These are phyloP conservation scores for Escallonia herrerae DNA, from an alignment of 129 eudicot species.

Conservation along the genomic window DNA sequence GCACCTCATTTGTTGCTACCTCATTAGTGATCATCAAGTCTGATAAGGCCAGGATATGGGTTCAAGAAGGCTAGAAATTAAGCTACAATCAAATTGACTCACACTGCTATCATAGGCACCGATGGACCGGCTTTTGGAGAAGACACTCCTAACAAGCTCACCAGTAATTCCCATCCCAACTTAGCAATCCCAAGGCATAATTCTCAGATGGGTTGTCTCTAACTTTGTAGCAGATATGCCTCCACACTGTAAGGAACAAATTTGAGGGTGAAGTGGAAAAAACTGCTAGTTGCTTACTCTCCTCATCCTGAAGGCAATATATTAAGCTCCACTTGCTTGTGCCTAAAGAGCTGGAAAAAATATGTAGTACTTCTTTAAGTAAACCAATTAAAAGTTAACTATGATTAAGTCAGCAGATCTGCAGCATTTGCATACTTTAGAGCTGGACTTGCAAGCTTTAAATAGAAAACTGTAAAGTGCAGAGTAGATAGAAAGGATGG, in stretches of 20 bases:
- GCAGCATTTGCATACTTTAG: slow-evolving; percentile 39
- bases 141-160: slow-evolving; percentile 65
- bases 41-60: too few relatives aligned
- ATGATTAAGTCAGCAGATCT: slow-evolving; percentile 24
- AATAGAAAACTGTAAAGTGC: slow-evolving; percentile 29
- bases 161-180: slow-evolving; percentile 73
- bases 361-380: slow-evolving; percentile 5
- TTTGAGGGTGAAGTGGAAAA: not conserved
- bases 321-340: slow-evolving; percentile 26
- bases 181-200: slow-evolving; percentile 21
- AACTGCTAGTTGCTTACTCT: slow-evolving; percentile 1
- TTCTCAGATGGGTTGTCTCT: slow-evolving; percentile 13
- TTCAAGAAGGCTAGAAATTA: not conserved
- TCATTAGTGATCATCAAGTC: not conserved
- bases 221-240: slow-evolving; percentile 15
- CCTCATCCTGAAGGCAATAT: not conserved
- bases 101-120: slow-evolving; percentile 40
- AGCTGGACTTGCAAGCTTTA: slow-evolving; percentile 9
- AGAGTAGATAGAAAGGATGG: slow-evolving; percentile 33
- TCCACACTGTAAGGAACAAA: slow-evolving; percentile 16
- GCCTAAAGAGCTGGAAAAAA: not conserved
- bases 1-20: too few relatives aligned
- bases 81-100: not conserved
- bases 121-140: slow-evolving; percentile 50
- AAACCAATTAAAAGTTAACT: slow-evolving; percentile 17